phyloP scores from a whole-genome alignment of 2,329 filamentous ascomycete species.

The Cladosporium sp. region DNA sequence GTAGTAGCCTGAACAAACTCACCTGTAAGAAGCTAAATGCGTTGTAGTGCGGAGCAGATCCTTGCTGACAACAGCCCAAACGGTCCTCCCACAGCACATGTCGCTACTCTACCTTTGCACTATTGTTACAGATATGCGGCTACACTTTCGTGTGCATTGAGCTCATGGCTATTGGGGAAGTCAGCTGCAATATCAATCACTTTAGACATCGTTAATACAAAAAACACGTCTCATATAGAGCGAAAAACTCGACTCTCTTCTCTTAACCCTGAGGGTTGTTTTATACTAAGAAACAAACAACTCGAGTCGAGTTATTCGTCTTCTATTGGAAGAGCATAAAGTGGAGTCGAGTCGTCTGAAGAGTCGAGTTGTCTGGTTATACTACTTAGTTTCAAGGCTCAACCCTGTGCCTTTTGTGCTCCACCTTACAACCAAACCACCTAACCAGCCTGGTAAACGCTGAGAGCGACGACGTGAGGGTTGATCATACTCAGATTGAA shows the following conservation, averaged over 20 bases:
- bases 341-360: neutral
- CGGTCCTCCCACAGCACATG: neutral
- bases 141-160: neutral
- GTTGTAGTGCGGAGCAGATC: neutral
- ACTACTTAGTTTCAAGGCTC: neutral
- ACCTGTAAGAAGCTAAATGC: neutral
- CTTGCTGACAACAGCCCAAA: no score
- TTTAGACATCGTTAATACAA: neutral
- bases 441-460: slow-evolving; percentile 72
- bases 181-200: neutral
- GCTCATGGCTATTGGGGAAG: neutral
- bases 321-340: neutral
- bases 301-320: neutral
- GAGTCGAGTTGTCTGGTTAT: neutral
- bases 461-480: slow-evolving; percentile 69
- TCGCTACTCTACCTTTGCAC: neutral
- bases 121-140: neutral
- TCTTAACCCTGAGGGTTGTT: neutral
- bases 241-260: neutral
- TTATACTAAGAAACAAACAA: neutral
- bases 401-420: neutral
- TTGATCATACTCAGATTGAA: slow-evolving; percentile 74
- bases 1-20: neutral
- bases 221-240: neutral
- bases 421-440: no score